Evolutionary conservation across 2,329 filamentous ascomycete genomes (phyloP).

Genomic region (Beauveria sp.): DNA sequence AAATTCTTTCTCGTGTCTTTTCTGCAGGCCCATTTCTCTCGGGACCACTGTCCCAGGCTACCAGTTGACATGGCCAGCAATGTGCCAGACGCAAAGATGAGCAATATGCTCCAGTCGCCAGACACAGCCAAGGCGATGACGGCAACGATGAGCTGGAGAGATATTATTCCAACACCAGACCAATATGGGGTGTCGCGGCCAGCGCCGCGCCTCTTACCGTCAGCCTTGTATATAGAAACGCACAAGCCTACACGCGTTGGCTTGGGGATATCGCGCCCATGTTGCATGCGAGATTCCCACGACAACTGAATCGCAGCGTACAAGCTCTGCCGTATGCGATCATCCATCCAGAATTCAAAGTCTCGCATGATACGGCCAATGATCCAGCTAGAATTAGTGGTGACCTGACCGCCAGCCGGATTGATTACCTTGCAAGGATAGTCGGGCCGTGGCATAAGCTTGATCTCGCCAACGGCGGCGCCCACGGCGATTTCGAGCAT

Average conservation of each 20-base stretch:
- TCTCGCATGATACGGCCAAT: conserved; percentile 35
- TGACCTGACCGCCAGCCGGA: conserved; percentile 25
- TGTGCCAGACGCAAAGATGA: neutral
- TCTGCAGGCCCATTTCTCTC: neutral
- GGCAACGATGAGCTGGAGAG: neutral
- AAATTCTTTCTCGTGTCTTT: neutral
- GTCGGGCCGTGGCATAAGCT: conserved; percentile 24
- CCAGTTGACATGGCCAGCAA: neutral
- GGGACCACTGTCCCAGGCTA: neutral
- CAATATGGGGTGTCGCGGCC: neutral
- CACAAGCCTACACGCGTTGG: neutral
- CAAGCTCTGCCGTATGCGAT: neutral
- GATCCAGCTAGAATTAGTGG: conserved; percentile 34
- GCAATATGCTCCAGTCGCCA: neutral
- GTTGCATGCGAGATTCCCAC: no score
- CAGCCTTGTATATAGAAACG: neutral
- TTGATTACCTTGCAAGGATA: conserved; percentile 28
- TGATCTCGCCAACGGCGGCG: conserved; percentile 21
- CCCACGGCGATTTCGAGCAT: conserved; percentile 12
- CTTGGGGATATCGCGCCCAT: neutral
- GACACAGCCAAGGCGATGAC: neutral
- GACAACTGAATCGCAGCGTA: no score
- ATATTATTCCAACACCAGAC: neutral
- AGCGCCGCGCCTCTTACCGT: neutral
- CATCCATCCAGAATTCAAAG: conserved; percentile 12